Percentiles rank a stretch among this genome's conserved stretches.
Conservation (phyloP, 495 filamentous ascomycete species). For the Penicillium tannophilum region DNA sequence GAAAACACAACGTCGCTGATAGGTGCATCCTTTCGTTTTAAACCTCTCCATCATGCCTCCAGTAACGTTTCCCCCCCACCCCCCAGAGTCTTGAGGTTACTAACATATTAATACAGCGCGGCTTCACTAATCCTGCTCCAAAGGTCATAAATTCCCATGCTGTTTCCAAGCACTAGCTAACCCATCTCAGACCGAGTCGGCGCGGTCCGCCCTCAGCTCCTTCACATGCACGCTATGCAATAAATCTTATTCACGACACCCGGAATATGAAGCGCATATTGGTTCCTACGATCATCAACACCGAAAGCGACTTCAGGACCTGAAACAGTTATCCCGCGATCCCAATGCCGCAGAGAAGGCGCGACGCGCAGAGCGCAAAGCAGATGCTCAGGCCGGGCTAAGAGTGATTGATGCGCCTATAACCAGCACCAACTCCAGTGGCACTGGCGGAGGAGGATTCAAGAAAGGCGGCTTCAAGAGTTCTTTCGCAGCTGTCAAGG, state of each 20-base stretch:
- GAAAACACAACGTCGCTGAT: conserved; percentile 3
- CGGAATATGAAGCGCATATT: conserved; percentile 65
- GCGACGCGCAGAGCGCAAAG: conserved; percentile 69
- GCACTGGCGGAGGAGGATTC: conserved; percentile 47
- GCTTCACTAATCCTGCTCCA: conserved; percentile 53
- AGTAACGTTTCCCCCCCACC: conserved; percentile 5
- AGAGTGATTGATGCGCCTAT: conserved; percentile 38
- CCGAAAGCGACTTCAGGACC: conserved; percentile 63
- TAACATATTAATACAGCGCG: conserved; percentile 31
- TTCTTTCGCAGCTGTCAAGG: conserved; percentile 55
- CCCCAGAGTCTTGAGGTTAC: not conserved
- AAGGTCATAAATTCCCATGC: conserved; percentile 34
- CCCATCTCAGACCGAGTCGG: conserved; percentile 71
- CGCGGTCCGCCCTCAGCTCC: conserved; percentile 81
- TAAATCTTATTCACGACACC: conserved; percentile 62
- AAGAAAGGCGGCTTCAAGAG: conserved; percentile 67
- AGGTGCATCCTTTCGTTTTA: not conserved
- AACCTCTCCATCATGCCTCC: conserved; percentile 15
- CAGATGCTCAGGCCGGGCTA: conserved; percentile 56
- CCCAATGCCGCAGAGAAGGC: conserved; percentile 61
- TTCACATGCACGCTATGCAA: conserved; percentile 76
- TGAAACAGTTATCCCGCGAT: conserved; percentile 62
- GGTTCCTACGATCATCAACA: conserved; percentile 64
- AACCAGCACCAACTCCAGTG: conserved; percentile 12
- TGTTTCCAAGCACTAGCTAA: not conserved